Percentiles rank a stretch among this genome's conserved stretches.
phyloP scores from a whole-genome alignment of 225 moss, liverwort and hornwort species.

The Pseudisothecium myosuroides region DNA sequence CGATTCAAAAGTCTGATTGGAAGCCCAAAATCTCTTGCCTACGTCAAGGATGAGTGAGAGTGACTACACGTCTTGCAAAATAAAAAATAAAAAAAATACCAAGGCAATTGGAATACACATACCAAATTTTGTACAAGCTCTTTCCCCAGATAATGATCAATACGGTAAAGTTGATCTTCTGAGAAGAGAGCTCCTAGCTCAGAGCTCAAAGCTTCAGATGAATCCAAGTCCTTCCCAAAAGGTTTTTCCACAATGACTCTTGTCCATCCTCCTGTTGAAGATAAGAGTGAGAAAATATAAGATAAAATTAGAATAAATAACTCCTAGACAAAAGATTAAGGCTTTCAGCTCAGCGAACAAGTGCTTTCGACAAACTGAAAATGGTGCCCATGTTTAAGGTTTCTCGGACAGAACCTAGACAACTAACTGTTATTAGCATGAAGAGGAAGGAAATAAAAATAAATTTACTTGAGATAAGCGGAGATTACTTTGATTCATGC shows the following conservation, averaged over 20 bases:
- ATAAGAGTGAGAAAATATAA: not conserved
- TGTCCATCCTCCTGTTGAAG: constrained; percentile 69
- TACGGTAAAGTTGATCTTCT: constrained; percentile 86
- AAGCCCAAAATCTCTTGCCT: not conserved
- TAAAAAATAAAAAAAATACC: not conserved
- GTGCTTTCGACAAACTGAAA: not conserved
- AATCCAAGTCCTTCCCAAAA: constrained; percentile 76
- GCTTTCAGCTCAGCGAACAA: not conserved
- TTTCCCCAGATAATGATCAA: constrained; percentile 94
- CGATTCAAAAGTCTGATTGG: not conserved
- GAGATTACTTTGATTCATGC: constrained; percentile 54
- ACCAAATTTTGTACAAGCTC: constrained; percentile 92
- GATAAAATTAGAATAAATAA: not conserved
- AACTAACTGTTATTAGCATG: not conserved
- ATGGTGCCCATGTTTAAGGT: not conserved
- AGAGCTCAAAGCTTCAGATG: constrained; percentile 59
- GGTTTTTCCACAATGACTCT: constrained; percentile 96
- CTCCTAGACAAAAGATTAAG: not conserved
- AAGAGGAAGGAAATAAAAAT: not conserved
- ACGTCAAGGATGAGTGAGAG: not conserved
- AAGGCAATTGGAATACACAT: not conserved
- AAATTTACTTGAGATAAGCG: not conserved
- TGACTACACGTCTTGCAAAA: not conserved
- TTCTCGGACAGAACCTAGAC: not conserved
- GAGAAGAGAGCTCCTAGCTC: constrained; percentile 65